Base-by-base conservation (phyloP, 192 early-diverging fungal species). In the Umbelopsis ramanniana region DNA sequence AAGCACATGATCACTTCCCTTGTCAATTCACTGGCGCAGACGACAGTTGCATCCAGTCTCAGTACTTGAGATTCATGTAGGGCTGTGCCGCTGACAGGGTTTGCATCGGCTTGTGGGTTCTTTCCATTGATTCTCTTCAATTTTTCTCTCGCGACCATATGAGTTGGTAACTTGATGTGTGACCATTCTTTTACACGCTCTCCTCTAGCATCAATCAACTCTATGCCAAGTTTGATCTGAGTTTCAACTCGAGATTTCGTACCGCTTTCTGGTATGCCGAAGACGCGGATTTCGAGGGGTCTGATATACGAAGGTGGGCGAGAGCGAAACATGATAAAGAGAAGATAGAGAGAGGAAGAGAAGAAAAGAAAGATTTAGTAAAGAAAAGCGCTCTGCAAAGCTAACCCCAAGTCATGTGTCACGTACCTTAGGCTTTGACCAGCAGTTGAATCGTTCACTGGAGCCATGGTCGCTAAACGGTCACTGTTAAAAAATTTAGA, bases 161-260 rank as follows among this genome's bases (percentile, higher is more conserved):
- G 79, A 69, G 93, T 92, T 12, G 93, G 93, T 45, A 95, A 76
- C 48, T 85, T 77, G 68, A 95, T 73, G 68, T 93, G 92, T 68
- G 92, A 85, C 90, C 92, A 94, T 72, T 84, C 76, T 19, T 81
- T 82, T 22, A 84, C 89, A 24, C 85, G 82, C 67, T 90, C 87
- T 46, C 92, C 91, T 47, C 72, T 46, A 67, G 76, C 68, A 15
- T 82, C 85, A 1, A 87, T 82, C 33, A 95, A 80, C 69, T 93
- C 89, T 72, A 95, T 68, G 21, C 91, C 92, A 23, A 94, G 81
- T 63, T 92, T 93, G 76, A 93, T 93, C 78, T 93, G 94, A 50
- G 94, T 95, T 77, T 95, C 93, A 40, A 94, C 93, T 14, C 93
- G 82, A 35, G 90, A 92, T 70, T 92, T 91, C 37, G 88, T 86